A percentile compares a stretch with the other conserved stretches of the same genome.
phyloP scores from a whole-genome alignment of 1,284 basidiomycete genomes.

The Lignosus rhinocerotis region DNA sequence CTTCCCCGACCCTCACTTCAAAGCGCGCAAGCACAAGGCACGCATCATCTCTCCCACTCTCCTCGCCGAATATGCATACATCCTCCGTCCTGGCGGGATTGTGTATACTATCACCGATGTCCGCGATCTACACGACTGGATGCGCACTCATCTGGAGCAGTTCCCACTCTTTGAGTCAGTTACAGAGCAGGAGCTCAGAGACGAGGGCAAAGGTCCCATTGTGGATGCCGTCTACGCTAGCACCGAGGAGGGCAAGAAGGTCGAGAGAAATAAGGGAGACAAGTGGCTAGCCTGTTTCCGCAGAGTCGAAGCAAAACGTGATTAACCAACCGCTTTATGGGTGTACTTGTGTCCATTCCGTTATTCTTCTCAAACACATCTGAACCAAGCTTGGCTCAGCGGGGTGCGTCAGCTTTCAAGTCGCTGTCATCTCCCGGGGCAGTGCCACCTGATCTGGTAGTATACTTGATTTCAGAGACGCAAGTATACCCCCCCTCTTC shows the following conservation, averaged over 20 bases:
- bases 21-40: constrained; percentile 97
- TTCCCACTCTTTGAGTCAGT: constrained; percentile 89
- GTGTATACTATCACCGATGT: constrained; percentile 99
- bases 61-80: constrained; percentile 93
- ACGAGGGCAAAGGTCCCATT: constrained; percentile 70
- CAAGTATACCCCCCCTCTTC: no score
- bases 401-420: no score
- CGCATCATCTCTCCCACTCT: constrained; percentile 96
- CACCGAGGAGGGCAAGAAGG: constrained; percentile 98
- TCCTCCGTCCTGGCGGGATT: constrained; percentile 88
- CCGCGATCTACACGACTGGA: constrained; percentile 93
- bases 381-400: neutral
- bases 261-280: constrained; percentile 87
- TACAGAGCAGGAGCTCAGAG: constrained; percentile 72
- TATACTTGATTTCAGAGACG: no score
- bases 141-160: constrained; percentile 82
- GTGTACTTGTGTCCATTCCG: neutral
- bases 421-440: no score
- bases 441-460: no score
- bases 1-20: constrained; percentile 99
- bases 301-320: constrained; percentile 47
- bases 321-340: constrained; percentile 9
- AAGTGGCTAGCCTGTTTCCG: constrained; percentile 89
- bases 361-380: neutral
- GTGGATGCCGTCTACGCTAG: constrained; percentile 81